Evolutionary conservation across 352 stramenopile species (phyloP), one percentile per base, ranked within the genome.

Genomic region (Phytophthora syringae): DNA sequence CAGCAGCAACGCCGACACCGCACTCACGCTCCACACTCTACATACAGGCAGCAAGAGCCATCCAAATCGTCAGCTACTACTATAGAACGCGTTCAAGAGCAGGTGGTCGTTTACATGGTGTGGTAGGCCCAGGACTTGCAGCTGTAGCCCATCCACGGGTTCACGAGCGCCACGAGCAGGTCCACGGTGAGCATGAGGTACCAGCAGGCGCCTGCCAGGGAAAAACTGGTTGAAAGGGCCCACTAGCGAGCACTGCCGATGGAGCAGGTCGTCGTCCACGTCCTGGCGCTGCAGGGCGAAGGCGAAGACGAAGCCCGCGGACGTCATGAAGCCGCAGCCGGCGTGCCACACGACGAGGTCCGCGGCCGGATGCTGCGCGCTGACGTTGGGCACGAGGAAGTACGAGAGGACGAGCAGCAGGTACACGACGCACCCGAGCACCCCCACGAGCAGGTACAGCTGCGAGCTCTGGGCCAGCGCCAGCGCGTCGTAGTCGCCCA

Each of bases 91-190:
- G n/a, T n/a, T n/a, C n/a, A n/a, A n/a, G n/a, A n/a, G n/a, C n/a
- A n/a, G n/a, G n/a, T n/a, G n/a, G 11, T n/a, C 5, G 12, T 7
- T 21, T 76, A 93, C 86, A 94, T 90, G 27, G 65, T 85, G 43
- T 95, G 87, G 60, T 95, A 94, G 22, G 83, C 72, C 84, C 87
- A 91, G 13, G 85, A 78, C 59, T 95, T 95, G 79, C 86, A 93
- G 12, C 82, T 77, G 68, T 95, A 95, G 49, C 87, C 85, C 84
- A 94, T 94, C 87, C 87, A 94, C 7, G 87, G 87, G 63, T 95
- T 94, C 42, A 95, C 85, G 42, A 95, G 82, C 50, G 85, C 87
- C 56, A 95, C 82, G 18, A 95, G 80, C 52, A 95, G 76, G 61
- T 94, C 87, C 25, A 94, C 54, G 36, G 87, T 80, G 24, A 95